phyloP scores from a whole-genome alignment of 1,139 yeast genomes.

The Kodamaea arcana region DNA sequence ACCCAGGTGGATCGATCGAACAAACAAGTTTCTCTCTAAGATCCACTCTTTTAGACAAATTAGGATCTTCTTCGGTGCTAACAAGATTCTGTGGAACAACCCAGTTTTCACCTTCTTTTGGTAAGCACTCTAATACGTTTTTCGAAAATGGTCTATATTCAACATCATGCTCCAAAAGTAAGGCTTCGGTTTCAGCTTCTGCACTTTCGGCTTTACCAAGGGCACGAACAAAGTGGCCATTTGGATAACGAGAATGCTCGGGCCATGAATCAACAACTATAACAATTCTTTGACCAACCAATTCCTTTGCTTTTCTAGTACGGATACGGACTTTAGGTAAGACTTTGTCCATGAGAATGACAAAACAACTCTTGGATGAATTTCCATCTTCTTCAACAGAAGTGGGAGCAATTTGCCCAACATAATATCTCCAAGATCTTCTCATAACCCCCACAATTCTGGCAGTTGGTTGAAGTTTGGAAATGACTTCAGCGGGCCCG shows the following conservation, averaged over 20 bases:
- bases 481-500: background rate
- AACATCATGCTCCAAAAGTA: slow-evolving; percentile 89
- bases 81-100: slow-evolving; percentile 64
- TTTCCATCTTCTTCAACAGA: slow-evolving; percentile 58
- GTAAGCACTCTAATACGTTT: slow-evolving; percentile 87
- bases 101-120: slow-evolving; percentile 92
- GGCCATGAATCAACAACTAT: slow-evolving; percentile 95
- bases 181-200: slow-evolving; percentile 95
- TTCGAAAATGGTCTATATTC: slow-evolving; percentile 95
- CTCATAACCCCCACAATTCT: slow-evolving; percentile 82
- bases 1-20: slow-evolving; percentile 95
- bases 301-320: slow-evolving; percentile 79
- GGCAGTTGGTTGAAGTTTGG: slow-evolving; percentile 80
- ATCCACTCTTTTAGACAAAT: slow-evolving; percentile 68
- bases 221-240: slow-evolving; percentile 89
- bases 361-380: slow-evolving; percentile 76
- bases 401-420: slow-evolving; percentile 86
- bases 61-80: slow-evolving; percentile 51
- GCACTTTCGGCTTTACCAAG: slow-evolving; percentile 89
- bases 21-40: slow-evolving; percentile 86
- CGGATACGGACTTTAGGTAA: slow-evolving; percentile 84
- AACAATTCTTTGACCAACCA: slow-evolving; percentile 84
- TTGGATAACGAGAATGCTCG: slow-evolving; percentile 74
- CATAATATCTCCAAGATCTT: slow-evolving; percentile 95
- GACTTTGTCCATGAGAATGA: slow-evolving; percentile 81